Evolutionary conservation across 495 filamentous ascomycete genomes (phyloP).

Genomic region (Collariella sp.): DNA sequence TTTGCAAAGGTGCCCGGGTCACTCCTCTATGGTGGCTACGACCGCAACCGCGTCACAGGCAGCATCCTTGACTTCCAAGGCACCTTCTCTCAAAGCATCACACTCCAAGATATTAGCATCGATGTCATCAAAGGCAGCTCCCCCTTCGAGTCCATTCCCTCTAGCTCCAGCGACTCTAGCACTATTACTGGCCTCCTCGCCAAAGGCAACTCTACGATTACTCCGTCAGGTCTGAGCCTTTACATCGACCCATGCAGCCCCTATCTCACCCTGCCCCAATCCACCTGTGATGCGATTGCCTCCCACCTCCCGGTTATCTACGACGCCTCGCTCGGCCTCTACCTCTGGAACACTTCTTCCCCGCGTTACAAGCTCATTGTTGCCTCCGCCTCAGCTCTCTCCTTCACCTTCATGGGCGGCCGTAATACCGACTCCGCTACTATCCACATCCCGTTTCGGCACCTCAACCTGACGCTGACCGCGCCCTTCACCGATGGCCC

Average conservation of each 20-base stretch:
- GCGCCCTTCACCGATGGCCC: neutral
- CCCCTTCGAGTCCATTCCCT: neutral
- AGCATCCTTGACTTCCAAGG: neutral
- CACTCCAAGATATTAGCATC: neutral
- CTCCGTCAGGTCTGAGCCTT: neutral
- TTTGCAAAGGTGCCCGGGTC: neutral
- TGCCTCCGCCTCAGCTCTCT: neutral
- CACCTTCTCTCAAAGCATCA: neutral
- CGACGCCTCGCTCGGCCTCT: conserved; percentile 1
- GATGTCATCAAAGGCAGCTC: neutral
- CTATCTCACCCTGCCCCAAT: neutral
- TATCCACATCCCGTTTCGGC: conserved; percentile 5
- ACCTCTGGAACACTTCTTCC: conserved; percentile 4
- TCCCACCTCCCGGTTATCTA: conserved; percentile 3
- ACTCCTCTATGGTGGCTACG: conserved; percentile 4
- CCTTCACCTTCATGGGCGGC: conserved; percentile 2
- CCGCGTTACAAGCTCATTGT: neutral
- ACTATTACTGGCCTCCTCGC: neutral
- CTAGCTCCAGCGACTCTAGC: neutral
- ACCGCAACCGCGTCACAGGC: conserved; percentile 1
- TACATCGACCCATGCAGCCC: conserved; percentile 1
- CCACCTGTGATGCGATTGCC: conserved; percentile 3
- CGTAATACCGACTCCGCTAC: neutral
- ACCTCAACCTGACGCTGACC: conserved; percentile 5
- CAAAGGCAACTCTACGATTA: neutral